Evolutionary conservation across 495 filamentous ascomycete species (phyloP), one percentile per base, ranked within the genome.

Genomic region (Elaphomyces granulatus): DNA sequence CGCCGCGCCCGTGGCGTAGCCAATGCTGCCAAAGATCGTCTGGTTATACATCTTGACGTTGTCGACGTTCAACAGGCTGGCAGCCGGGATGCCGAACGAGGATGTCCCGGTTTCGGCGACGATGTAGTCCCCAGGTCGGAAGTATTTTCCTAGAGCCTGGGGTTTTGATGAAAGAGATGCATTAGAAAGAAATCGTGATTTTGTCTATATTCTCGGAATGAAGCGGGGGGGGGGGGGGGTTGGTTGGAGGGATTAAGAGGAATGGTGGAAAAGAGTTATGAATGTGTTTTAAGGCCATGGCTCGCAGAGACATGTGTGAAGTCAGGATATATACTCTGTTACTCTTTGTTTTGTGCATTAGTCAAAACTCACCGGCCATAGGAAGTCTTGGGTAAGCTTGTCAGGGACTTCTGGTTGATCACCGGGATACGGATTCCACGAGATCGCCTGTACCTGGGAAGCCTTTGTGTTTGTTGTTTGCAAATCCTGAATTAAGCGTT

Each of bases 1-100:
- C 63, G 26, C 71, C 66, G 20, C 70, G 53, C n/a, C 57, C 58
- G 6, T 65, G 64, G 8, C 59, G 62, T 10, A 71, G 51, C 61
- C 38, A n/a, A 65, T 69, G 49, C 63, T 63, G 0, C 68, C 67
- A 23, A 68, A 0, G 64, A 67, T 2, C 61, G 51, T 56, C 60
- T 68, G 32, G 58, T 66, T 1, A 53, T 50, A 36, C 34, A 65
- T 50, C 2, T 34, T 33, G 3, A 56, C 47, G 4, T 50, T 49
- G 15, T 31, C 43, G 40, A 50, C 15, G 15, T 51, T 28, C 0
- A 60, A 59, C 0, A 66, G 48, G 12, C 41, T 49, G 37, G 60
- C 54, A 7, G 45, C 17, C 3, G 56, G 49, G 28, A 54, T 46
- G 8, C 63, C 63, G 41, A 56, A 54, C 2, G 48, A 36, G 15